phyloP scores from a whole-genome alignment of 2,329 filamentous ascomycete species.

The Penicillium oxalicum region DNA sequence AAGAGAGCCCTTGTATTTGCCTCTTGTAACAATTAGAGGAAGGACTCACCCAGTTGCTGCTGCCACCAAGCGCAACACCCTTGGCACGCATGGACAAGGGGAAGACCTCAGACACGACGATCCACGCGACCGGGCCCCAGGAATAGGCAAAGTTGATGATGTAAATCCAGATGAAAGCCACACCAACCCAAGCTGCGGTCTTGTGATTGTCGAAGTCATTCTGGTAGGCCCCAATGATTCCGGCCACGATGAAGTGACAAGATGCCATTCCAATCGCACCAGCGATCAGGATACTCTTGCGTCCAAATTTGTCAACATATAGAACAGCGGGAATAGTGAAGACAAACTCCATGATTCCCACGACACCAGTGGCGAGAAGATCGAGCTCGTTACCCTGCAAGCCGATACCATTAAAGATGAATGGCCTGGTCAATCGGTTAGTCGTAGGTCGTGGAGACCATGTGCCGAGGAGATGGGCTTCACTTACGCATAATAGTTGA shows the following conservation, averaged over 20 bases:
- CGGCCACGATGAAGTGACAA: conserved; percentile 63
- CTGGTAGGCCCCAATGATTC: conserved; percentile 59
- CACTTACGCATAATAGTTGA: conserved; percentile 11
- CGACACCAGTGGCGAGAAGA: conserved; percentile 27
- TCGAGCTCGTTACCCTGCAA: conserved; percentile 22
- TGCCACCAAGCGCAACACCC: conserved; percentile 45
- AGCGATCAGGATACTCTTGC: conserved; percentile 27
- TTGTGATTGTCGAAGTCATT: conserved; percentile 50
- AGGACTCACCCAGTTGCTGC: conserved; percentile 46
- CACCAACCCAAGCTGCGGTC: conserved; percentile 62
- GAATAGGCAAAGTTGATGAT: conserved; percentile 66
- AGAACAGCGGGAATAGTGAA: conserved; percentile 29
- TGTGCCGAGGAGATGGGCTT: no score
- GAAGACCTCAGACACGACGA: conserved; percentile 69
- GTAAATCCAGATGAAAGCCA: conserved; percentile 56
- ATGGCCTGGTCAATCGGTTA: neutral
- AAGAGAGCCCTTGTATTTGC: neutral
- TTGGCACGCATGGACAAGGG: conserved; percentile 64
- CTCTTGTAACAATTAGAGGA: neutral
- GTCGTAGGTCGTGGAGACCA: neutral
- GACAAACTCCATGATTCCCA: conserved; percentile 25
- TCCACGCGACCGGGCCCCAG: conserved; percentile 62
- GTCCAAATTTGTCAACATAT: conserved; percentile 29
- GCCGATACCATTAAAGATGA: conserved; percentile 23
- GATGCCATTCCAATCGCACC: conserved; percentile 62